Evolutionary conservation across 495 filamentous ascomycete genomes (phyloP).

Genomic region (Apiosordaria backusii): DNA sequence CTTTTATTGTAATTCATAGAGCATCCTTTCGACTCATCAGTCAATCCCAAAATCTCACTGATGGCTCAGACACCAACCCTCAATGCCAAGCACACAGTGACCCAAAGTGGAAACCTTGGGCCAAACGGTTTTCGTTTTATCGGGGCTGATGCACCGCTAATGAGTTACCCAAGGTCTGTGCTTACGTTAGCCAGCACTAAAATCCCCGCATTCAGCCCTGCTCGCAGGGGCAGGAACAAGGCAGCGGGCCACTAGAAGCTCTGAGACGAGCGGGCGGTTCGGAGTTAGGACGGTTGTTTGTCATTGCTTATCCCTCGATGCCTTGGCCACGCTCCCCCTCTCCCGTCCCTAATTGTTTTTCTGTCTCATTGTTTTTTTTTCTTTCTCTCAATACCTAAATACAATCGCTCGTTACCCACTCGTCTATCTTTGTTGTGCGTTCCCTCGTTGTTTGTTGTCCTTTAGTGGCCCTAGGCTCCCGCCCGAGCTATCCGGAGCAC

Average conservation of each 20-base stretch:
- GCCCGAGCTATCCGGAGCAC: too few species aligned
- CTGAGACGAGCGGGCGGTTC: not conserved
- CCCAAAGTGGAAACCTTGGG: not conserved
- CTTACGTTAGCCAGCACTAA: not conserved
- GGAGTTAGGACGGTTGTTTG: not conserved
- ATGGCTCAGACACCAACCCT: not conserved
- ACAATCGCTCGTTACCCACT: not conserved
- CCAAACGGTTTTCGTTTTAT: not conserved
- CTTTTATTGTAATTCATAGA: not conserved
- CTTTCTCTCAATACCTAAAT: not conserved
- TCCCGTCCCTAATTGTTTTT: not conserved
- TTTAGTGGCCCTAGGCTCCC: not conserved
- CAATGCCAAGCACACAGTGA: not conserved
- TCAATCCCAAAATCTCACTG: not conserved
- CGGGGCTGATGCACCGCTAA: not conserved
- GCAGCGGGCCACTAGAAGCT: not conserved
- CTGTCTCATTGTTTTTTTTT: not conserved
- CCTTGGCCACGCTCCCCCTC: not conserved
- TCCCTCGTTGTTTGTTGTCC: not conserved
- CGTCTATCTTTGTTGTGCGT: not conserved
- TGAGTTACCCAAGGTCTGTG: not conserved
- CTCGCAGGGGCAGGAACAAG: not conserved
- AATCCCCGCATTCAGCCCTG: not conserved
- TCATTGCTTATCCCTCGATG: not conserved
- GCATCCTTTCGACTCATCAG: not conserved